These are phyloP conservation scores for Annulohypoxylon bovei DNA, from an alignment of 495 filamentous ascomycete genomes.

Conservation along the genomic window DNA sequence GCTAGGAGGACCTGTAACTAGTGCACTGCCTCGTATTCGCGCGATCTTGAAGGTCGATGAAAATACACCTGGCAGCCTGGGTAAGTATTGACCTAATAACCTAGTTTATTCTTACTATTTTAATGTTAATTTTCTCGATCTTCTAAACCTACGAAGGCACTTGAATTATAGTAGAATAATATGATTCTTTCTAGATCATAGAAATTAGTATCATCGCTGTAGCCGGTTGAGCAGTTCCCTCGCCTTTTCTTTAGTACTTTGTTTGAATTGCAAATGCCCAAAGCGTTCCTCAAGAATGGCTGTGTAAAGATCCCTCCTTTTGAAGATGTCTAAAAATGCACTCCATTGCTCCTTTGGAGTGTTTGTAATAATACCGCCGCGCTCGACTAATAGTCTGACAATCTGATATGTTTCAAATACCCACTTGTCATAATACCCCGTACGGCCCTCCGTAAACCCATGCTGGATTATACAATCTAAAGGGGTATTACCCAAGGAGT, in stretches of 20 bases:
- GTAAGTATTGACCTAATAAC: no score
- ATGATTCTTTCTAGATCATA: no score
- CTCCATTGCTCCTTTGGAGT: background rate
- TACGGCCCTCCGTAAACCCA: background rate
- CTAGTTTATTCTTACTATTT: no score
- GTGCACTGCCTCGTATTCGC: no score
- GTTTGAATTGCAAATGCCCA: background rate
- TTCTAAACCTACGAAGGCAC: no score
- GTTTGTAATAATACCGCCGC: background rate
- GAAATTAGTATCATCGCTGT: background rate
- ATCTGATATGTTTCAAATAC: background rate
- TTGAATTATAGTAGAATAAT: no score
- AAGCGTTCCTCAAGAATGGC: background rate
- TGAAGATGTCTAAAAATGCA: background rate
- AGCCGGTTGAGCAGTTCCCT: background rate
- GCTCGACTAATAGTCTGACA: background rate
- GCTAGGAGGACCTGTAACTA: no score
- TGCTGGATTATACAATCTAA: background rate
- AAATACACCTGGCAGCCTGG: no score
- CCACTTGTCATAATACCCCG: background rate
- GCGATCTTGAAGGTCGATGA: no score
- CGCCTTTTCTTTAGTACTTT: background rate
- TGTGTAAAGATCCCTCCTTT: background rate
- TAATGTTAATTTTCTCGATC: no score
- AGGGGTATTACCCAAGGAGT: background rate